These are phyloP conservation scores for Linum lewisii DNA, from an alignment of 345 rosid genomes.

Conservation along the genomic window DNA sequence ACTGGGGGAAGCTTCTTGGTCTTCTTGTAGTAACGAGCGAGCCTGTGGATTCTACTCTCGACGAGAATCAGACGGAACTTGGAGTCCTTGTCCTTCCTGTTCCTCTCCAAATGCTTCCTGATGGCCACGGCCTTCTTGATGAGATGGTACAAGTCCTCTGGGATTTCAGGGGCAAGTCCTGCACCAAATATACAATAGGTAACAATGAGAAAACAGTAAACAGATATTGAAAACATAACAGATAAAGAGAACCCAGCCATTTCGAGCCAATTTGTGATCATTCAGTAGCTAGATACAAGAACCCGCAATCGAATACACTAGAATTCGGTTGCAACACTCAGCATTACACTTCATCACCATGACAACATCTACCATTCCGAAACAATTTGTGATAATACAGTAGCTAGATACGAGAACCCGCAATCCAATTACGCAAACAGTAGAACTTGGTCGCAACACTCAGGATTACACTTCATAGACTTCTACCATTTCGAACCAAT, in stretches of 20 bases:
- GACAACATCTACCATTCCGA: no score
- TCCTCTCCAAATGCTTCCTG: slow-evolving; percentile 93
- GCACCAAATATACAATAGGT: background rate
- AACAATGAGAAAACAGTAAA: background rate
- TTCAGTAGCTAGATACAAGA: no score
- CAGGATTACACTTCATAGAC: no score
- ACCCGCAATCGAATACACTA: no score
- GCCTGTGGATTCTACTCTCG: slow-evolving; percentile 89
- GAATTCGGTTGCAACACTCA: no score
- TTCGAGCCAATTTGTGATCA: no score
- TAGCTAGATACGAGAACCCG: background rate
- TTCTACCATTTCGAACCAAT: no score
- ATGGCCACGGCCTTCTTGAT: slow-evolving; percentile 93
- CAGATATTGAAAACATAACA: no score
- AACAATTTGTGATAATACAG: no score
- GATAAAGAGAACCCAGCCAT: no score
- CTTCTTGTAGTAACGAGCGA: slow-evolving; percentile 94
- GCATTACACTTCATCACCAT: no score
- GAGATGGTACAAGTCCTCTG: slow-evolving; percentile 81
- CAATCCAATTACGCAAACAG: background rate
- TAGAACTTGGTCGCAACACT: no score
- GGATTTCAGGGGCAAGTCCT: slow-evolving; percentile 90
- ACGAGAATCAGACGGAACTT: slow-evolving; percentile 83
- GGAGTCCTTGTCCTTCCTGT: slow-evolving; percentile 92
- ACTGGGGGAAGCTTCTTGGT: slow-evolving; percentile 92